These are phyloP conservation scores for Mortierella sp. DNA, from an alignment of 371 early-diverging fungal genomes.

Conservation along the genomic window DNA sequence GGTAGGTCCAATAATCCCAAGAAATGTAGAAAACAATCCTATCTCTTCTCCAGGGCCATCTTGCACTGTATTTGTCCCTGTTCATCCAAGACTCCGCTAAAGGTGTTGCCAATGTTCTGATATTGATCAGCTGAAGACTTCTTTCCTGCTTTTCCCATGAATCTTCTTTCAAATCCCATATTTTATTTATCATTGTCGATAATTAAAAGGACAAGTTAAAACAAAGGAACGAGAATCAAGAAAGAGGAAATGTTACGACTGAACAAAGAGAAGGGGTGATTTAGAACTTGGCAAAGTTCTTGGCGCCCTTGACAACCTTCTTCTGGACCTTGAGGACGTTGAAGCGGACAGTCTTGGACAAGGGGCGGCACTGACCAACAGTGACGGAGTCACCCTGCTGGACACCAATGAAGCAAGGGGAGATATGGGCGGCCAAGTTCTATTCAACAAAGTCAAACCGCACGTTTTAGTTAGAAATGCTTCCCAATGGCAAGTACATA, in stretches of 20 bases:
- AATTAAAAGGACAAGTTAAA: background rate
- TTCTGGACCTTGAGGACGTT: conserved; percentile 98
- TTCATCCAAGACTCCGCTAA: background rate
- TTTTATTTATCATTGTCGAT: background rate
- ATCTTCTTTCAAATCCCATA: conserved; percentile 9
- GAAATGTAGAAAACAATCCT: too few relatives aligned
- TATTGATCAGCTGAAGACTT: too few relatives aligned
- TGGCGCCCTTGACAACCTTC: conserved; percentile 87
- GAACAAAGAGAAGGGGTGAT: conserved; percentile 27
- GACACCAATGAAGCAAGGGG: conserved; percentile 99
- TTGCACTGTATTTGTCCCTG: too few relatives aligned
- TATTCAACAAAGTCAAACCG: too few relatives aligned
- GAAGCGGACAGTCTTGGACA: conserved; percentile 99
- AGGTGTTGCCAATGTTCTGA: too few relatives aligned
- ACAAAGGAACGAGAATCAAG: background rate
- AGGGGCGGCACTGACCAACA: conserved; percentile 59
- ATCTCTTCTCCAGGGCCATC: too few relatives aligned
- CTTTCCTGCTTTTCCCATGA: too few relatives aligned
- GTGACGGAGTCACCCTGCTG: conserved; percentile 56
- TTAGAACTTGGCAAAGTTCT: conserved; percentile 96
- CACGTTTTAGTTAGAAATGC: too few relatives aligned
- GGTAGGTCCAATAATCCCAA: too few relatives aligned
- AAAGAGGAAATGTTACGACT: conserved; percentile 19
- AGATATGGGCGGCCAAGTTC: conserved; percentile 99
- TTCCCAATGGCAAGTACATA: too few relatives aligned